Percentiles rank a stretch among this genome's conserved stretches.
Evolutionary conservation across 306 rosid genomes (phyloP).

Genomic region (Lathyrus tuberosus): DNA sequence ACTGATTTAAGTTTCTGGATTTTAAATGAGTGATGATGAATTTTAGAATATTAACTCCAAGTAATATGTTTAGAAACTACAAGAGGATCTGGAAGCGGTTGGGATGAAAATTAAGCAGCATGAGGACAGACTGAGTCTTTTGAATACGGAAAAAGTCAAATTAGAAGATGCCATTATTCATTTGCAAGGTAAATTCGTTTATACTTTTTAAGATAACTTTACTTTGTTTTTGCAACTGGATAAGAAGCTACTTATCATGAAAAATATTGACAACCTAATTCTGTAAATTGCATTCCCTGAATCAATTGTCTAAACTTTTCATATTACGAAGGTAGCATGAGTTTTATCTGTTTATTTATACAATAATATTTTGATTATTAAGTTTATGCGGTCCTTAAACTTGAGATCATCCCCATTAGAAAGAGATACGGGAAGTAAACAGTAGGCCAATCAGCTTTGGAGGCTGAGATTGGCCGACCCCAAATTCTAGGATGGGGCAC

Average conservation of each 20-base stretch:
- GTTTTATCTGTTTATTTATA: slow-evolving; percentile 32
- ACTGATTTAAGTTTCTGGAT: slow-evolving; percentile 23
- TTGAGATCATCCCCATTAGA: slow-evolving; percentile 1
- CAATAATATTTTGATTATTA: slow-evolving; percentile 24
- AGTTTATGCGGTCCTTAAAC: neutral
- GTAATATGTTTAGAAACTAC: slow-evolving; percentile 66
- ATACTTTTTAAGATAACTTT: slow-evolving; percentile 4
- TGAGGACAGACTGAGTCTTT: slow-evolving; percentile 61
- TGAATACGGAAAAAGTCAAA: slow-evolving; percentile 62
- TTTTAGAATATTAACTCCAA: slow-evolving; percentile 36
- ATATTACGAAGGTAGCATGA: slow-evolving; percentile 4
- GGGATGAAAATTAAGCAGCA: slow-evolving; percentile 78
- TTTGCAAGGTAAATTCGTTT: slow-evolving; percentile 66
- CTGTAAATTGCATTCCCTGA: slow-evolving; percentile 17
- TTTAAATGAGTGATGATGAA: slow-evolving; percentile 14
- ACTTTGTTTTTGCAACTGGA: slow-evolving; percentile 12
- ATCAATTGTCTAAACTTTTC: slow-evolving; percentile 21
- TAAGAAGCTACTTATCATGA: slow-evolving; percentile 23
- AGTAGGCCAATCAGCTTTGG: neutral
- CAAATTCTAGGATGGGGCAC: neutral
- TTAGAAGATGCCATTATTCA: slow-evolving; percentile 68
- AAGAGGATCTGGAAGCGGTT: slow-evolving; percentile 67
- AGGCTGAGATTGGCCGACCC: neutral
- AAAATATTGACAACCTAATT: slow-evolving; percentile 22
- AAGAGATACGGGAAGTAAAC: neutral